A percentile compares a stretch with the other conserved stretches of the same genome.
Evolutionary conservation across 2,329 filamentous ascomycete species (phyloP).

Genomic region (Macrophomina pseudophaseolina): DNA sequence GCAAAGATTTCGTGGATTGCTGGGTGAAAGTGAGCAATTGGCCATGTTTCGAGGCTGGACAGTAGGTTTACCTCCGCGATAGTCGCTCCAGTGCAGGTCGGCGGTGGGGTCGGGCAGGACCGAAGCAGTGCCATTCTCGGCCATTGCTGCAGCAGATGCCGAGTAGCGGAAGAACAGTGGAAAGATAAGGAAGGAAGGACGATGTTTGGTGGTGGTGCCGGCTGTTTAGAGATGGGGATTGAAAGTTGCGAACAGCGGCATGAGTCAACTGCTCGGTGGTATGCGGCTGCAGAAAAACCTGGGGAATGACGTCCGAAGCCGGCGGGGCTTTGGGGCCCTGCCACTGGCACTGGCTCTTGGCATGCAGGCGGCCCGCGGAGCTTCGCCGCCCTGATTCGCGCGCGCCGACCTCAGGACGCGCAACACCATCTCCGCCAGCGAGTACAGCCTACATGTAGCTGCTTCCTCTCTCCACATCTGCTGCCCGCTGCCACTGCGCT

Average conservation of each 20-base stretch:
- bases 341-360: neutral
- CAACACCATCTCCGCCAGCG: conserved; percentile 19
- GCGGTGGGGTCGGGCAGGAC: conserved; percentile 67
- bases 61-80: conserved; percentile 50
- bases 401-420: conserved; percentile 6
- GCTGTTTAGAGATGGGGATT: neutral
- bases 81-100: conserved; percentile 71
- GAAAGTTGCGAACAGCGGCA: neutral
- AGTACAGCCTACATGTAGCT: neutral
- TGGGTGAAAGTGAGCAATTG: conserved; percentile 6
- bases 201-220: neutral
- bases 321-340: conserved; percentile 14
- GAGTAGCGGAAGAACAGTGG: neutral
- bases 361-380: neutral
- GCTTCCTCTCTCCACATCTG: neutral
- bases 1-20: conserved; percentile 75
- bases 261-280: conserved; percentile 16
- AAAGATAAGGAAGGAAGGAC: neutral
- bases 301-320: conserved; percentile 26
- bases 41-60: neutral
- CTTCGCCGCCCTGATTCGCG: conserved; percentile 19
- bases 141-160: conserved; percentile 11
- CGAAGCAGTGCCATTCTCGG: conserved; percentile 15
- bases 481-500: neutral
- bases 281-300: conserved; percentile 21